Conservation (phyloP, 2,329 filamentous ascomycete species). For the Lachnellula arida region DNA sequence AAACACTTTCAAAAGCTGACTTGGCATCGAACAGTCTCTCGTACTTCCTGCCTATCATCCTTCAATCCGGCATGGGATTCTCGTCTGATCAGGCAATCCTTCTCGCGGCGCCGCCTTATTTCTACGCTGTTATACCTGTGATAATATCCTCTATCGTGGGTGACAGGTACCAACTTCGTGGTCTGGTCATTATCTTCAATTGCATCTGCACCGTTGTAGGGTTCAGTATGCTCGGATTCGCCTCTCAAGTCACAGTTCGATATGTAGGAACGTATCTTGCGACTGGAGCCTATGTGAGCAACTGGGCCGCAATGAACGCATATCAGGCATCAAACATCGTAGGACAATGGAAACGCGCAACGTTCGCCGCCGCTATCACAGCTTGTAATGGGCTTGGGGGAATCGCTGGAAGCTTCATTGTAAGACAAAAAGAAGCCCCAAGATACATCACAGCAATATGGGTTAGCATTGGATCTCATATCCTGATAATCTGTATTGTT, state of each 20-base stretch:
- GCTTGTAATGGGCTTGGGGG: conserved; percentile 76
- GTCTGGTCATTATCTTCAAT: conserved; percentile 31
- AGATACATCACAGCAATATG: conserved; percentile 61
- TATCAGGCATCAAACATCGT: conserved; percentile 87
- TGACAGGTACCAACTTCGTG: conserved; percentile 47
- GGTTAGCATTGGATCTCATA: conserved; percentile 61
- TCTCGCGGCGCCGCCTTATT: conserved; percentile 50
- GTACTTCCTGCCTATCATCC: conserved; percentile 76
- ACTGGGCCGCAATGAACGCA: conserved; percentile 71
- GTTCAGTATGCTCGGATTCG: conserved; percentile 30
- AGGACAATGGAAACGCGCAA: conserved; percentile 84
- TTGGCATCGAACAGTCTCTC: conserved; percentile 43
- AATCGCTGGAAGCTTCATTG: conserved; percentile 68
- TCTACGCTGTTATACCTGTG: conserved; percentile 44
- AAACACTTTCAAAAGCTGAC: not conserved
- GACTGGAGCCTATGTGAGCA: conserved; percentile 72
- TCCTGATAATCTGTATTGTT: conserved; percentile 53
- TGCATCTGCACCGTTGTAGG: conserved; percentile 27
- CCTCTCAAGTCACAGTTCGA: conserved; percentile 24
- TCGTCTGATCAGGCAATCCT: conserved; percentile 47
- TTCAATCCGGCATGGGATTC: conserved; percentile 54
- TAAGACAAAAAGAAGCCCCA: conserved; percentile 56
- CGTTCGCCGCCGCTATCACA: conserved; percentile 71
- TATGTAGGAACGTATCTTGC: conserved; percentile 35
- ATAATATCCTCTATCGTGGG: conserved; percentile 48